Percentiles rank a stretch among this genome's conserved stretches.
Conservation (phyloP, 192 early-diverging fungal species). For the Podochytrium sp. region DNA sequence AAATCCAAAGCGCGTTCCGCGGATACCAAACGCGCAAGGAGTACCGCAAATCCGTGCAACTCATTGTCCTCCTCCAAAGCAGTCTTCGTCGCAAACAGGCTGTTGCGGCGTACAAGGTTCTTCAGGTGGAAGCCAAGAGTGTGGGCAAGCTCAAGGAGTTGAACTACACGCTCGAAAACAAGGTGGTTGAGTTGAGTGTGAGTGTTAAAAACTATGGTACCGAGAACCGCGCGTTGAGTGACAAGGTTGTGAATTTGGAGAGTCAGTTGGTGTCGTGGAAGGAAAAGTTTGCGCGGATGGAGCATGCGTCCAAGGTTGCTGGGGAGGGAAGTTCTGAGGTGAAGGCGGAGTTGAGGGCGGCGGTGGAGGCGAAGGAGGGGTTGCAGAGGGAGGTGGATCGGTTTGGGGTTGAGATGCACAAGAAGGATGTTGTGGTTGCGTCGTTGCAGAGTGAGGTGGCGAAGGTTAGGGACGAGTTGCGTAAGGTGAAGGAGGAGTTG, state of each 20-base stretch:
- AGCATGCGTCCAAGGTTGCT: conserved; percentile 55
- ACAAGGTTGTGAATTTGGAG: conserved; percentile 64
- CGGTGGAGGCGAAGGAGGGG: conserved; percentile 60
- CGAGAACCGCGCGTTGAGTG: conserved; percentile 64
- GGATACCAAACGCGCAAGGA: conserved; percentile 63
- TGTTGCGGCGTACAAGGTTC: conserved; percentile 62
- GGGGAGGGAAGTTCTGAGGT: conserved; percentile 63
- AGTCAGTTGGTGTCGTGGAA: conserved; percentile 69
- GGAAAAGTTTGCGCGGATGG: conserved; percentile 67
- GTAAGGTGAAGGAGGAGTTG: conserved; percentile 59
- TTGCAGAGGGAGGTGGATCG: conserved; percentile 63
- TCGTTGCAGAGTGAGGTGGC: conserved; percentile 58
- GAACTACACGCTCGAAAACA: conserved; percentile 89
- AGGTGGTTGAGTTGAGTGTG: conserved; percentile 89
- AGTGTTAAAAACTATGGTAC: conserved; percentile 64
- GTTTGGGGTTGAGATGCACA: conserved; percentile 57
- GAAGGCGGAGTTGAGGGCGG: conserved; percentile 56
- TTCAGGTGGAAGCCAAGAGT: conserved; percentile 83
- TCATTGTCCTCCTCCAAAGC: conserved; percentile 83
- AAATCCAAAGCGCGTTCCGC: conserved; percentile 77
- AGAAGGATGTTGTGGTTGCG: conserved; percentile 66
- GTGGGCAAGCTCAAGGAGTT: conserved; percentile 89
- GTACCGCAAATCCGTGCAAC: conserved; percentile 56
- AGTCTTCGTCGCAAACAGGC: conserved; percentile 78
- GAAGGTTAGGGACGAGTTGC: conserved; percentile 67